Evolutionary conservation across 352 stramenopile genomes (phyloP).

Genomic region (Lagenidium sp.): DNA sequence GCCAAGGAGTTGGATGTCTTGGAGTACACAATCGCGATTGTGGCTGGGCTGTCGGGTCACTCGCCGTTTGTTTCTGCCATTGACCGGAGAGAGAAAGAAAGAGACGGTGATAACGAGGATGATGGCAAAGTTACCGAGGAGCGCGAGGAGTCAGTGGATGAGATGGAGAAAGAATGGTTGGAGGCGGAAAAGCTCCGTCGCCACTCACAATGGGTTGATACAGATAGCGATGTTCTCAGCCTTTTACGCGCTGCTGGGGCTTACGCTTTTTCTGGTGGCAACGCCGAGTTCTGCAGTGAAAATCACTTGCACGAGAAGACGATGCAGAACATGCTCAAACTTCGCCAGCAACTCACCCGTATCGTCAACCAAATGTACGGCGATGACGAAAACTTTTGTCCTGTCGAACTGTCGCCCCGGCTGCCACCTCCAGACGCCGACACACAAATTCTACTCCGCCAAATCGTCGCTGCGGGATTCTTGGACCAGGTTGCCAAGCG

Average conservation of each 20-base stretch:
- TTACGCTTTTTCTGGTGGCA: conserved; percentile 65
- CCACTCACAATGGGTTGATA: conserved; percentile 67
- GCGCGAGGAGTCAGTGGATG: conserved; percentile 31
- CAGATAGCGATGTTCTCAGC: conserved; percentile 77
- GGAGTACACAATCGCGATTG: conserved; percentile 79
- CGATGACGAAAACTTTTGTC: conserved; percentile 24
- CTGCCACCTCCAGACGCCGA: conserved; percentile 58
- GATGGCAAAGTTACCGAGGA: conserved; percentile 17
- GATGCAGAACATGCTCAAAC: conserved; percentile 84
- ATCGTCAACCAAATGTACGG: conserved; percentile 71
- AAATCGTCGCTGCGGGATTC: conserved; percentile 76
- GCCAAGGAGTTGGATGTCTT: conserved; percentile 57
- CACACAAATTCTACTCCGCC: conserved; percentile 49
- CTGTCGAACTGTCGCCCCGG: conserved; percentile 41
- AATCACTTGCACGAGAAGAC: conserved; percentile 83
- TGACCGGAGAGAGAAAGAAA: conserved; percentile 41
- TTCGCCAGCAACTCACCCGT: conserved; percentile 72
- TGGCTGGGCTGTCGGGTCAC: conserved; percentile 64
- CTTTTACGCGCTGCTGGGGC: conserved; percentile 65
- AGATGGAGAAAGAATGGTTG: conserved; percentile 67
- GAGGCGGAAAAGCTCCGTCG: conserved; percentile 64
- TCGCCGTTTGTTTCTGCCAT: conserved; percentile 60
- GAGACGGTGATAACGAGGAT: conserved; percentile 15
- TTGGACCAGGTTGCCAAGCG: conserved; percentile 78
- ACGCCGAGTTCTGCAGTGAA: conserved; percentile 50